Evolutionary conservation across 2,329 filamentous ascomycete species (phyloP).

Genomic region (Aspergillus pseudoviridinutans): DNA sequence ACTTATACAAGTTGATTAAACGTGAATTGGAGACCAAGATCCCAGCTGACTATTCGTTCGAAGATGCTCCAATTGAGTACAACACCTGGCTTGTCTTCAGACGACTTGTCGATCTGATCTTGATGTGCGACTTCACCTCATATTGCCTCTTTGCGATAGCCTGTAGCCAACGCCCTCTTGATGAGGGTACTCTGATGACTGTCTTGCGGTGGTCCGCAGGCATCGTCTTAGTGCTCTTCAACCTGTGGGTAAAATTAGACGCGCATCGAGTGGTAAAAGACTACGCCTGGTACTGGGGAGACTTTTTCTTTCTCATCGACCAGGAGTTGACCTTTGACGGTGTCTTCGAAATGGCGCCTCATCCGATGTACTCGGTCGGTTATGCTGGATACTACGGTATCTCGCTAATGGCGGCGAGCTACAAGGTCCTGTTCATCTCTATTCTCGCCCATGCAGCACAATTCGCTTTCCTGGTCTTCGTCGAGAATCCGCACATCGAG

Average conservation of each 20-base stretch:
- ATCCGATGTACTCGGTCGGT: slow-evolving; percentile 98
- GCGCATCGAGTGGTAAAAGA: slow-evolving; percentile 97
- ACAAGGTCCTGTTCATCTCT: slow-evolving; percentile 95
- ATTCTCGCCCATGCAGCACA: slow-evolving; percentile 91
- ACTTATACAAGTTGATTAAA: slow-evolving; percentile 79
- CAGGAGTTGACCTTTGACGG: slow-evolving; percentile 97
- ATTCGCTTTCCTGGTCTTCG: slow-evolving; percentile 83
- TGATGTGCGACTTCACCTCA: slow-evolving; percentile 98
- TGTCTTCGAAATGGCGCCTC: slow-evolving; percentile 97
- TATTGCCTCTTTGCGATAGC: slow-evolving; percentile 95
- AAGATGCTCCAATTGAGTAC: slow-evolving; percentile 91
- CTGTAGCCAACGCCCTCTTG: slow-evolving; percentile 70
- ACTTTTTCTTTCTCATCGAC: slow-evolving; percentile 98
- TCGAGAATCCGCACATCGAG: slow-evolving; percentile 97
- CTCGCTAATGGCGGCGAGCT: slow-evolving; percentile 96
- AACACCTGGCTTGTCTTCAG: slow-evolving; percentile 98
- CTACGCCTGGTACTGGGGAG: slow-evolving; percentile 99
- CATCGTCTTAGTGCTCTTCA: slow-evolving; percentile 79
- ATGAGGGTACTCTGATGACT: slow-evolving; percentile 67
- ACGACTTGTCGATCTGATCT: slow-evolving; percentile 88
- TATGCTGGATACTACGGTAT: slow-evolving; percentile 98
- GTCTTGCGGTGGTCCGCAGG: slow-evolving; percentile 74
- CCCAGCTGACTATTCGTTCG: slow-evolving; percentile 86
- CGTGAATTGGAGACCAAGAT: slow-evolving; percentile 93
- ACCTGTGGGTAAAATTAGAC: slow-evolving; percentile 97